Evolutionary conservation across 441 rosid species (phyloP).

Genomic region (Viola pubescens): DNA sequence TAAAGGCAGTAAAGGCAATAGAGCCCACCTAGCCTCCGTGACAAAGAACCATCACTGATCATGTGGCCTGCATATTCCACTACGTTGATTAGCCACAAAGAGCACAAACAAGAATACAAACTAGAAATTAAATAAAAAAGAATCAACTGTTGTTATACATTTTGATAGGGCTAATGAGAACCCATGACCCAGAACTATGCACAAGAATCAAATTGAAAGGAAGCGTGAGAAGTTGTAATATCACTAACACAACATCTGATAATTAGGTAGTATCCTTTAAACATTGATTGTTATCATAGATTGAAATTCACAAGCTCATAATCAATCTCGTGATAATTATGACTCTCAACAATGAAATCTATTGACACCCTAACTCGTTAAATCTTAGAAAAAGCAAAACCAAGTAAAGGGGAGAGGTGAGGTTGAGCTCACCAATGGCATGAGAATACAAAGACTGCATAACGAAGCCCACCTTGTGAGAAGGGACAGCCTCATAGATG

Average conservation of each 20-base stretch:
- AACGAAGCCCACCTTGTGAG: conserved; percentile 42
- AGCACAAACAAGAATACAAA: not conserved
- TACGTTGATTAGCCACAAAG: not conserved
- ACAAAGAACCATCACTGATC: conserved; percentile 38
- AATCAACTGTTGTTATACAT: not conserved
- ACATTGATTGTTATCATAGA: too few species aligned
- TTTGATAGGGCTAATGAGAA: too few species aligned
- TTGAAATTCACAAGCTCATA: too few species aligned
- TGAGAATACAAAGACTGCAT: conserved; percentile 77
- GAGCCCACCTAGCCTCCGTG: conserved; percentile 61
- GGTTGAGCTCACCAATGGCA: conserved; percentile 37
- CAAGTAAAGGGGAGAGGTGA: not conserved
- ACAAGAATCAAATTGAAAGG: too few species aligned
- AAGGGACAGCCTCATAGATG: conserved; percentile 58
- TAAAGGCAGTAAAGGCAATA: conserved; percentile 83
- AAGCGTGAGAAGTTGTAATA: too few species aligned
- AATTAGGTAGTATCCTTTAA: too few species aligned
- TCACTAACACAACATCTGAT: too few species aligned
- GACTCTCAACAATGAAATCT: too few species aligned
- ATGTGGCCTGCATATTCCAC: conserved; percentile 47
- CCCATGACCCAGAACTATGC: too few species aligned
- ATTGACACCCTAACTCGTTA: too few species aligned
- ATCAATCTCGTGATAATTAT: too few species aligned
- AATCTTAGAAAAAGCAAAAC: too few species aligned
- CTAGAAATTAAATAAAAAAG: not conserved